These are phyloP conservation scores for Erysiphe pulchra DNA, from an alignment of 2,329 filamentous ascomycete species.

Conservation along the genomic window DNA sequence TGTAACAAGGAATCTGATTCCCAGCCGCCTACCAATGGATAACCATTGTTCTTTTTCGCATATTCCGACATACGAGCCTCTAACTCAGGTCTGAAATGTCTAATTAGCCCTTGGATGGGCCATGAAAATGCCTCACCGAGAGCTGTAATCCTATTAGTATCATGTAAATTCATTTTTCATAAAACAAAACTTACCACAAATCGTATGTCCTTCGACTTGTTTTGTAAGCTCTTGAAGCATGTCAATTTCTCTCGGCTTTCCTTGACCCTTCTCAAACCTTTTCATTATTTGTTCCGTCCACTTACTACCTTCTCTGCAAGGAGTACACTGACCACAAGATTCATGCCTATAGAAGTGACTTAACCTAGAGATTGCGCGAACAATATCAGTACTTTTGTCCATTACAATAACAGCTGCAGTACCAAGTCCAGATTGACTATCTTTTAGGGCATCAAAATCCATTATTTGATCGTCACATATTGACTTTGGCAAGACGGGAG, in stretches of 20 bases:
- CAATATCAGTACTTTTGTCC: constrained; percentile 93
- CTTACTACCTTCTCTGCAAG: constrained; percentile 96
- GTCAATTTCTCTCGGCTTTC: constrained; percentile 78
- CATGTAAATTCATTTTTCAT: background rate
- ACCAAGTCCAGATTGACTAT: constrained; percentile 87
- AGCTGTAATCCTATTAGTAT: constrained; percentile 21
- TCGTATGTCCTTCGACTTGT: constrained; percentile 97
- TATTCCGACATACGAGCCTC: constrained; percentile 75
- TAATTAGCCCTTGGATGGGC: constrained; percentile 93
- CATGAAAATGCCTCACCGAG: constrained; percentile 94
- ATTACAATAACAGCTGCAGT: constrained; percentile 97
- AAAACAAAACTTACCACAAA: constrained; percentile 44
- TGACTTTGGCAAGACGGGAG: constrained; percentile 72
- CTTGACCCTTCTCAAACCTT: constrained; percentile 79
- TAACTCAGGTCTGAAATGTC: constrained; percentile 90
- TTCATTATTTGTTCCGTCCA: constrained; percentile 99
- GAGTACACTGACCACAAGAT: constrained; percentile 93
- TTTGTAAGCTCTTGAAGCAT: constrained; percentile 99
- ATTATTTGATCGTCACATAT: constrained; percentile 90
- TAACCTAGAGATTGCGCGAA: constrained; percentile 76
- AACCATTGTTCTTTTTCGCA: constrained; percentile 43
- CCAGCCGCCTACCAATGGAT: constrained; percentile 73
- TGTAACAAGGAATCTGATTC: constrained; percentile 44
- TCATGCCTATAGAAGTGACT: constrained; percentile 97
- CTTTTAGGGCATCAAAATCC: constrained; percentile 97